phyloP scores from a whole-genome alignment of 495 filamentous ascomycete species.

The Articulospora tetracladia region DNA sequence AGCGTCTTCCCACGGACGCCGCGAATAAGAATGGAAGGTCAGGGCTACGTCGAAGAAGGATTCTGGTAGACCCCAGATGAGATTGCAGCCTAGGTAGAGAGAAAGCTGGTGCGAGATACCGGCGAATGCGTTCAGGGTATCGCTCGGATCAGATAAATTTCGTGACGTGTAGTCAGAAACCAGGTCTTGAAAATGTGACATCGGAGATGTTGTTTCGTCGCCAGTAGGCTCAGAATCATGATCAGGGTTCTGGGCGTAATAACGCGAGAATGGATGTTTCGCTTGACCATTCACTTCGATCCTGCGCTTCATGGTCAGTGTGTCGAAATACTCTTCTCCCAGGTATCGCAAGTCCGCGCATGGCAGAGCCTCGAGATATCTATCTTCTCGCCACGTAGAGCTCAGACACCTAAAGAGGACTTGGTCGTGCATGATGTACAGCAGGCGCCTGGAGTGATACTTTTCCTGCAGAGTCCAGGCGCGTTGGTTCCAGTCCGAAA shows the following conservation, averaged over 20 bases:
- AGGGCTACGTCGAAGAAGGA: not conserved
- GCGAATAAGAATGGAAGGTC: not conserved
- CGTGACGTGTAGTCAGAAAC: not conserved
- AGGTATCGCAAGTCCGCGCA: not conserved
- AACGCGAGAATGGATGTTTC: not conserved
- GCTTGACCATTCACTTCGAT: not conserved
- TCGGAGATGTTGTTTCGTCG: too few species aligned
- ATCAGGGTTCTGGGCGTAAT: not conserved
- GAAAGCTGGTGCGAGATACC: too few species aligned
- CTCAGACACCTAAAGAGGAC: not conserved
- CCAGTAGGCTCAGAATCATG: too few species aligned
- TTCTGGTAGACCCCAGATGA: not conserved
- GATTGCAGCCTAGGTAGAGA: too few species aligned
- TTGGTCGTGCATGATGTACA: not conserved
- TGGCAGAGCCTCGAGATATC: not conserved
- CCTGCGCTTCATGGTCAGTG: not conserved
- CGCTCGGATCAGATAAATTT: not conserved
- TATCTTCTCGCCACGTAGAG: not conserved
- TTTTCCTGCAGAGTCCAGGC: not conserved
- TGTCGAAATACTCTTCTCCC: not conserved
- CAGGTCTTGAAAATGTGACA: not conserved
- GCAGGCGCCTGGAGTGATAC: not conserved
- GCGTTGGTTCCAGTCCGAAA: not conserved
- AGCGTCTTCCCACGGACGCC: not conserved
- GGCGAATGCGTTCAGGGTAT: not conserved